phyloP scores from a whole-genome alignment of 208 protist species.

The Trypanosoma platydactyli region DNA sequence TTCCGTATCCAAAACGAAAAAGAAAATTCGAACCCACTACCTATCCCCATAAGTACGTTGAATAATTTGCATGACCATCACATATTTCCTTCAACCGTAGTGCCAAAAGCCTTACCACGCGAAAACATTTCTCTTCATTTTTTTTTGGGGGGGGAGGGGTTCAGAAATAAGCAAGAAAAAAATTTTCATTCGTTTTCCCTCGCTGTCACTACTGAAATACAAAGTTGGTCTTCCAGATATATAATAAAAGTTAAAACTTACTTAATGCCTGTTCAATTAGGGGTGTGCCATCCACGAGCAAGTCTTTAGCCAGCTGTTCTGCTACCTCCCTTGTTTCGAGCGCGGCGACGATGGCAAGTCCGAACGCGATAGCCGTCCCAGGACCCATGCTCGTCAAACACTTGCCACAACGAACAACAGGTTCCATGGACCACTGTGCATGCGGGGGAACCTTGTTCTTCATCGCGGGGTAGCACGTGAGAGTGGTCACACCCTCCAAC shows the following conservation, averaged over 20 bases:
- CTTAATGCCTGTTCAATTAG: conserved; percentile 26
- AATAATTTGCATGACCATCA: neutral
- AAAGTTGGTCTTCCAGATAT: neutral
- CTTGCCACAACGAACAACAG: conserved; percentile 78
- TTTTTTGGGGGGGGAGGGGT: neutral
- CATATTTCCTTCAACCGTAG: neutral
- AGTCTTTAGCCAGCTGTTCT: conserved; percentile 55
- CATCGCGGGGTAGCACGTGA: conserved; percentile 80
- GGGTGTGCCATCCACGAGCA: conserved; percentile 61
- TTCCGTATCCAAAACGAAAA: neutral
- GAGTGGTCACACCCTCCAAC: conserved; percentile 67
- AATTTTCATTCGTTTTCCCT: neutral
- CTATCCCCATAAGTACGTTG: neutral
- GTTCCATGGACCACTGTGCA: conserved; percentile 49
- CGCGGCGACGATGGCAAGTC: conserved; percentile 64
- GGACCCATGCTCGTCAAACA: conserved; percentile 85
- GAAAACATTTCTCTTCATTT: neutral
- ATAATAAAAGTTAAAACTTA: conserved; percentile 16
- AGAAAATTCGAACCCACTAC: neutral
- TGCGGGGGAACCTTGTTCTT: conserved; percentile 66
- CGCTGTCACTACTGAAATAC: neutral
- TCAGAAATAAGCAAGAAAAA: conserved; percentile 9
- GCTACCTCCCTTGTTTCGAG: conserved; percentile 68
- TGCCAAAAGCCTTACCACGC: neutral
- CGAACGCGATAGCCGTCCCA: conserved; percentile 86